Evolutionary conservation across 805 yeast genomes (phyloP), one percentile per base, ranked within the genome.

Genomic region (Cephaloascus albidus): DNA sequence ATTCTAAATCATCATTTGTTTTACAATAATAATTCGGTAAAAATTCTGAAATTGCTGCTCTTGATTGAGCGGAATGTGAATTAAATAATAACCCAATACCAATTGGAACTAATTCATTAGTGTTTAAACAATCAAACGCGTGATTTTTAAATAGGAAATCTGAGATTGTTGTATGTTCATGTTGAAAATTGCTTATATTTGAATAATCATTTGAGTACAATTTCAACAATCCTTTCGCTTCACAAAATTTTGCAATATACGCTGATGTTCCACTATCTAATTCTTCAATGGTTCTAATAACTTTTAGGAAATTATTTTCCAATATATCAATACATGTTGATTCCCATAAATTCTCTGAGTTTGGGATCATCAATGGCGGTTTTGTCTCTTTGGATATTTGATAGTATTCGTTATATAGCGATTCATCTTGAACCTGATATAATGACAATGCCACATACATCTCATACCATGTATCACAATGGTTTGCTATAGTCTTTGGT

Each of bases 1-100:
- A 84, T 55, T 84, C 93, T 44, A 81, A 67, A 52, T 84, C 94
- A 53, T 83, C 89, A 51, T 79, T 81, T 6, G 80, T 78, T 39
- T 70, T 60, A 50, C 78, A 78, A 35, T 78, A 66, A 51, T 65
- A 83, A 18, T 68, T 69, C 4, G 86, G 85, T 28, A 84, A 58
- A 36, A 74, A 67, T 43, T 76, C 78, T 3, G 76, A 68, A 28
- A 84, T 66, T 1, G 74, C 68, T 12, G 58, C 58, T 38, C 65
- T 53, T 2, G 74, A 55, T 17, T 60, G 60, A 10, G 63, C 52
- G n/a, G 71, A 68, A 3, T 55, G 50, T 15, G 14, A 17, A 41
- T 58, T 55, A 36, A 61, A 39, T 20, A 82, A 58, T 2, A 84
- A 57, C 4, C 90, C 93, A 45, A 82, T 69, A 2, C 86, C 89